Base-by-base conservation (phyloP, 106 monocot genomes). In the Phalaenopsis aphrodite region DNA sequence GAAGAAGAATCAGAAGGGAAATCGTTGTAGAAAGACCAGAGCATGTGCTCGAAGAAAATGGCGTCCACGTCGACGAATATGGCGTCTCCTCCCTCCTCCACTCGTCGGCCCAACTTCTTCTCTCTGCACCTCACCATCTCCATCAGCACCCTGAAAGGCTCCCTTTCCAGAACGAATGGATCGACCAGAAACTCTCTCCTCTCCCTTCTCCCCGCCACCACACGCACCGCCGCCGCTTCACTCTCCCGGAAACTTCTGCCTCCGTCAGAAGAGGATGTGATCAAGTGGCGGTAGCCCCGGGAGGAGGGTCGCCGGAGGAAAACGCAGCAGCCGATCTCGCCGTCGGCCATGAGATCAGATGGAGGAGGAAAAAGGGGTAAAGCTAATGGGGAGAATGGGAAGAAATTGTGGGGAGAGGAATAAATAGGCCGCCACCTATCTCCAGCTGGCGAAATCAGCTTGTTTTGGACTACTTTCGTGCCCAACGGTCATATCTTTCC, bases 31-130 rank as follows among this genome's bases (percentile, higher is more conserved):
- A 85, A 85, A 79, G 92, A 80, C 95, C 95, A 95, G 3, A 95
- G 88, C 87, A 95, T 79, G 81, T 95, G 95, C 81, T 95, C 95
- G 80, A 95, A 95, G 75, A 95, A 78, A 58, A 95, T 90, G 47
- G 82, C 79, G 56, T 95, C 95, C 11, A 95, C 87, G 43, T 90
- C 88, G 18, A 90, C 79, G 75, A 90, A 92, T 56, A 95, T 79
- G 38, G 78, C 87, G 12, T 79, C 87, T 6, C 64, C 80, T 19
- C 30, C 30, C 30, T 30, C 30, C 30, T 30, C 30, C 30, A 30
- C 30, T 58, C 61, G 39, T n/a, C 41, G 24, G 30, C n/a, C 24
- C 74, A 41, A 46, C 55, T 9, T 42, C 37, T 52, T 81, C 80
- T 83, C 82, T 78, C 79, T 84, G 61, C 8, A 5, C 38, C 72